These are phyloP conservation scores for Roridomyces roridus DNA, from an alignment of 768 basidiomycete genomes.

Conservation along the genomic window DNA sequence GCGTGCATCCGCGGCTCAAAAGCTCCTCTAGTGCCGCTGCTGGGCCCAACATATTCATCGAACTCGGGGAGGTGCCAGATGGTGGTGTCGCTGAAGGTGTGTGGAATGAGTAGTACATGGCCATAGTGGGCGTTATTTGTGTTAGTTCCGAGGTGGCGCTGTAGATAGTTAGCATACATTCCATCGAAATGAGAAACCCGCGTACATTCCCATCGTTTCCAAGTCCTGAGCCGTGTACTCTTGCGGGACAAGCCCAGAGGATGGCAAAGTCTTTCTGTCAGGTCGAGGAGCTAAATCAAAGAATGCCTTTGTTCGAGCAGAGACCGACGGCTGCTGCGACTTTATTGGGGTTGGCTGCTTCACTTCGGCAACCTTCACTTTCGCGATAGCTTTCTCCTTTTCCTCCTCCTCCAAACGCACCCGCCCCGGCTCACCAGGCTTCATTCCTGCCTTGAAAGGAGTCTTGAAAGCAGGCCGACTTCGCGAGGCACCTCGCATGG, in stretches of 20 bases:
- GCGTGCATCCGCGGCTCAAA: conserved; percentile 60
- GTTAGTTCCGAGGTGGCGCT: conserved; percentile 59
- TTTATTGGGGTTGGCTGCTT: conserved; percentile 23
- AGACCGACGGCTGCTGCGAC: no score
- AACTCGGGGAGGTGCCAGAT: conserved; percentile 23
- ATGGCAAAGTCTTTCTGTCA: conserved; percentile 49
- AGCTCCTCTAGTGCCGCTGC: conserved; percentile 62
- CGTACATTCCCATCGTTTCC: conserved; percentile 60
- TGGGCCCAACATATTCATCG: conserved; percentile 49
- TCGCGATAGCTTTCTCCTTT: conserved; percentile 13
- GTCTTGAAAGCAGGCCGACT: conserved; percentile 56
- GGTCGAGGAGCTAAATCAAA: conserved; percentile 50
- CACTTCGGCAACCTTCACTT: conserved; percentile 10
- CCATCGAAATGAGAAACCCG: conserved; percentile 4
- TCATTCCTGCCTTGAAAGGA: conserved; percentile 64
- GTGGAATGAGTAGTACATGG: conserved; percentile 66
- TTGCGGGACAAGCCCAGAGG: conserved; percentile 61
- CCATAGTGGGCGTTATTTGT: conserved; percentile 61
- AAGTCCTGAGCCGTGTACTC: conserved; percentile 48
- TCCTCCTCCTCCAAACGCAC: conserved; percentile 32
- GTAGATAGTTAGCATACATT: conserved; percentile 3
- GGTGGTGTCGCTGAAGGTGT: conserved; percentile 39
- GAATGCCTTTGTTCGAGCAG: conserved; percentile 26
- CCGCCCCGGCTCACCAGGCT: conserved; percentile 49
- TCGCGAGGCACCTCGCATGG: conserved; percentile 9